Conservation (phyloP, 2,329 filamentous ascomycete species). For the Trichoderma cornu-damae region DNA sequence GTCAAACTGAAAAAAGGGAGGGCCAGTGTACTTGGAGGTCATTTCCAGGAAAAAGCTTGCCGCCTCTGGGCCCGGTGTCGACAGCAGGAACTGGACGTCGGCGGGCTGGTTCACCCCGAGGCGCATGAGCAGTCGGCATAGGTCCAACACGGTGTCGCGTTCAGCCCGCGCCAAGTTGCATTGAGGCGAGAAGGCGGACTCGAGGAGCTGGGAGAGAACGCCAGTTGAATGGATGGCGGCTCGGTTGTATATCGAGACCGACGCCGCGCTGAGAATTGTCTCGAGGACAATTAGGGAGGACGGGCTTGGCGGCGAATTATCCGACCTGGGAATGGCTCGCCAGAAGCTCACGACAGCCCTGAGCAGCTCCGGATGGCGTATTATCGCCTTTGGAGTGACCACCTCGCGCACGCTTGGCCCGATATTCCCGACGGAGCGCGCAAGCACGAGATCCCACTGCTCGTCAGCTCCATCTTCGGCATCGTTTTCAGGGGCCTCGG, state of each 20-base stretch:
- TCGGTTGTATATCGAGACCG: constrained; percentile 63
- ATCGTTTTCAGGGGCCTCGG: constrained; percentile 19
- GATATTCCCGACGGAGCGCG: constrained; percentile 35
- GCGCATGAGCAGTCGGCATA: constrained; percentile 65
- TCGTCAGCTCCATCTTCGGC: constrained; percentile 34
- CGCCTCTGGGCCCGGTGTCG: constrained; percentile 46
- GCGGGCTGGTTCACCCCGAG: constrained; percentile 75
- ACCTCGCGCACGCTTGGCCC: constrained; percentile 43
- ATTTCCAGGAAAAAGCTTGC: constrained; percentile 69
- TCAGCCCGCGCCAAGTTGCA: constrained; percentile 52
- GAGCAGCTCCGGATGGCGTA: constrained; percentile 60
- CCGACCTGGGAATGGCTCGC: constrained; percentile 53
- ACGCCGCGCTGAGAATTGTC: constrained; percentile 54
- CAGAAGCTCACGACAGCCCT: constrained; percentile 59
- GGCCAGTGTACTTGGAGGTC: constrained; percentile 67
- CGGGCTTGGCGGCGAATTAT: constrained; percentile 41
- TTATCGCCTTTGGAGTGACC: constrained; percentile 46
- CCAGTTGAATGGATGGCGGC: constrained; percentile 67
- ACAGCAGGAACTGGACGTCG: constrained; percentile 71
- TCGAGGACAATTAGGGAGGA: constrained; percentile 62
- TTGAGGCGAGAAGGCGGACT: constrained; percentile 52
- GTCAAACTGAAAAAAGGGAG: constrained; percentile 90
- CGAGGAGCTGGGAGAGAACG: constrained; percentile 61
- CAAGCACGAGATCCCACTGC: constrained; percentile 37
- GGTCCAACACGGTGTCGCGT: constrained; percentile 53